A percentile compares a stretch with the other conserved stretches of the same genome.
Evolutionary conservation across 345 rosid genomes (phyloP).

Genomic region (Carallia pectinifolia): DNA sequence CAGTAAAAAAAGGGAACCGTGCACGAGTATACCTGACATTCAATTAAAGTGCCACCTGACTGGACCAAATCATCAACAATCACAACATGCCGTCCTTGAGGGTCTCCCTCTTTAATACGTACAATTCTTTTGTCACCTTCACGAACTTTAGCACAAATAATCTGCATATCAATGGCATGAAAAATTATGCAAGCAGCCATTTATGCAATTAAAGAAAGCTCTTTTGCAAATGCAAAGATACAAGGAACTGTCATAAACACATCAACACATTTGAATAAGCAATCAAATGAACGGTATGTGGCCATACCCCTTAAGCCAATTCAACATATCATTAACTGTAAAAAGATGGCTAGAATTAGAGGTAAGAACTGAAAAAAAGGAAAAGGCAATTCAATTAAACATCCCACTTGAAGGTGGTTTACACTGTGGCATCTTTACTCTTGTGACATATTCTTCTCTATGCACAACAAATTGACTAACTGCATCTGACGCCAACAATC

Average conservation of each 20-base stretch:
- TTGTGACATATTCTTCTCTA: too few relatives aligned
- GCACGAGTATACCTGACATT: slow-evolving; percentile 73
- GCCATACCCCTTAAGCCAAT: not conserved
- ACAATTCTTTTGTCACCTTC: slow-evolving; percentile 84
- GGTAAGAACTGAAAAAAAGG: too few relatives aligned
- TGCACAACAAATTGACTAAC: not conserved
- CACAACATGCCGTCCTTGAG: slow-evolving; percentile 82
- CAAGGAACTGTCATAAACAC: too few relatives aligned
- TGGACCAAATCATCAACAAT: slow-evolving; percentile 98
- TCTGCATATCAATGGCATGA: slow-evolving; percentile 38
- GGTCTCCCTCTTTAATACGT: slow-evolving; percentile 89
- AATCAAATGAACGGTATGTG: not conserved
- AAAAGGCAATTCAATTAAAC: too few relatives aligned
- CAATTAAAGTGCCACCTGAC: slow-evolving; percentile 92
- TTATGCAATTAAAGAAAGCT: not conserved
- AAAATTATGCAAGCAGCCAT: slow-evolving; percentile 10
- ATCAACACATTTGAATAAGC: too few relatives aligned
- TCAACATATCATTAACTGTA: not conserved
- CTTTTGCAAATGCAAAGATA: too few relatives aligned
- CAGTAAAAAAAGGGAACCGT: not conserved
- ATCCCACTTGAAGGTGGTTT: too few relatives aligned
- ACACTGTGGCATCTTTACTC: too few relatives aligned
- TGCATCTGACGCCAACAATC: not conserved
- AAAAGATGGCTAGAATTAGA: too few relatives aligned
- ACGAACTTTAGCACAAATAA: slow-evolving; percentile 92